Conservation (phyloP, 2,329 filamentous ascomycete species). For the Ophiostoma quercus region DNA sequence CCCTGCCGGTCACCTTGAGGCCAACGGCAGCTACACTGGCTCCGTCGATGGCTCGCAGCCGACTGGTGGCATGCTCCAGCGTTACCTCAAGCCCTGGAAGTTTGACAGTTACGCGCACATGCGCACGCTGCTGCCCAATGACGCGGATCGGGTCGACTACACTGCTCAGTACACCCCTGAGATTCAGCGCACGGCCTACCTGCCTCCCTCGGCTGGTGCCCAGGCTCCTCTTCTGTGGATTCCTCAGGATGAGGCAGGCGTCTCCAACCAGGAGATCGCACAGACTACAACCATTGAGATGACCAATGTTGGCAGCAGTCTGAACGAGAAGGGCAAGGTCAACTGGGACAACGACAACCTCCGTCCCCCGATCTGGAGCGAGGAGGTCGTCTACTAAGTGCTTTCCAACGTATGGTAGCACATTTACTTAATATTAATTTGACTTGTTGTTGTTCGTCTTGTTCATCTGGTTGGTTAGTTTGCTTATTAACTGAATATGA, state of each 20-base stretch:
- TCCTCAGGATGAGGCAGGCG: slow-evolving; percentile 65
- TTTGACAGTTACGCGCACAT: slow-evolving; percentile 68
- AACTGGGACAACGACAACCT: slow-evolving; percentile 35
- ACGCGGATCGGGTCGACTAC: slow-evolving; percentile 39
- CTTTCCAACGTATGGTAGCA: neutral
- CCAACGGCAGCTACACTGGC: slow-evolving; percentile 24
- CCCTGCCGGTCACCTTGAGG: slow-evolving; percentile 24
- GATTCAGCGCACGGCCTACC: slow-evolving; percentile 63
- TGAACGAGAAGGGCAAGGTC: slow-evolving; percentile 61
- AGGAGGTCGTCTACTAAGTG: slow-evolving; percentile 35
- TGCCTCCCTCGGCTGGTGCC: slow-evolving; percentile 63
- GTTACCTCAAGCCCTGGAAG: slow-evolving; percentile 70
- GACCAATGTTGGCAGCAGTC: slow-evolving; percentile 68
- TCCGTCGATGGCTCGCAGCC: slow-evolving; percentile 22
- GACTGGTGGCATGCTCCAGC: neutral
- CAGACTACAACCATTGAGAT: slow-evolving; percentile 73
- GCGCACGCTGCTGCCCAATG: slow-evolving; percentile 61
- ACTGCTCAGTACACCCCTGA: slow-evolving; percentile 57
- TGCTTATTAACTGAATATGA: neutral
- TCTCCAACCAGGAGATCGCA: slow-evolving; percentile 70
- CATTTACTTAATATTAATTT: slow-evolving; percentile 6
- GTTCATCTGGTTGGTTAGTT: too few species aligned
- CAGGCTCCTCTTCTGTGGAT: slow-evolving; percentile 74
- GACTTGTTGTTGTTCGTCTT: neutral
- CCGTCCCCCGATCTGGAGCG: slow-evolving; percentile 36